Base-by-base conservation (phyloP, 2,329 filamentous ascomycete genomes). In the Paraphoma sp. region DNA sequence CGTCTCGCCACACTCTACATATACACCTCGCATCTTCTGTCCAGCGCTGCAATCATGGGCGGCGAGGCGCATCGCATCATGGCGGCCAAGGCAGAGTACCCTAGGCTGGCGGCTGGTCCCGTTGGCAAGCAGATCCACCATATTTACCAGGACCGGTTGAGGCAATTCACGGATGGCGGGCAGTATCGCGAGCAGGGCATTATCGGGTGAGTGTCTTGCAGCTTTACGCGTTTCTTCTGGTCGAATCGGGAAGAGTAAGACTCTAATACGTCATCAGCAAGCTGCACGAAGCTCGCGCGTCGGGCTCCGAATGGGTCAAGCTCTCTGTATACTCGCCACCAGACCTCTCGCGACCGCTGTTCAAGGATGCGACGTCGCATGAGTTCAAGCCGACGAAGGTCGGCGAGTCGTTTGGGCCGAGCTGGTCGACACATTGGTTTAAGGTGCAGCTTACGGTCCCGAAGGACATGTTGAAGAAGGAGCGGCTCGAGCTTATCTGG, bases 341-440 rank as follows among this genome's bases (percentile, higher is more conserved):
- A 1, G 82, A 89, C 68, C 87, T 91, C 48, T 84, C 87, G 28
- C 87, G 95, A 14, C 95, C 95, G 2, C 88, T 89, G 3, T 99
- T 99, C 80, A 80, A 93, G 61, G 92, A 97, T 53, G 94, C 93
- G 11, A 87, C 82, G 11, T 84, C 82, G n/a, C 88, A 96, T 65
- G 80, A 88, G 6, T 99, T 94, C 80, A 85, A 84, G 49, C 84
- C 88, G 47, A 90, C 93, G 8, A 81, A 85, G 16, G 87, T 93
- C 52, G 93, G 94, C 56, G 84, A 89, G 55, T 87, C 83, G 6
- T 98, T 98, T 67, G 95, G 95, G 0, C 95, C 95, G 1, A 95
- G 93, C 36, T 99, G 95, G 95, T 90, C 93, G 1, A 99, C 95
- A 8, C 95, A 98, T 77, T 99, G 95, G 95, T 96, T 99, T 84